These are phyloP conservation scores for Fusarium bactridioides DNA, from an alignment of 2,329 filamentous ascomycete genomes.

Conservation along the genomic window DNA sequence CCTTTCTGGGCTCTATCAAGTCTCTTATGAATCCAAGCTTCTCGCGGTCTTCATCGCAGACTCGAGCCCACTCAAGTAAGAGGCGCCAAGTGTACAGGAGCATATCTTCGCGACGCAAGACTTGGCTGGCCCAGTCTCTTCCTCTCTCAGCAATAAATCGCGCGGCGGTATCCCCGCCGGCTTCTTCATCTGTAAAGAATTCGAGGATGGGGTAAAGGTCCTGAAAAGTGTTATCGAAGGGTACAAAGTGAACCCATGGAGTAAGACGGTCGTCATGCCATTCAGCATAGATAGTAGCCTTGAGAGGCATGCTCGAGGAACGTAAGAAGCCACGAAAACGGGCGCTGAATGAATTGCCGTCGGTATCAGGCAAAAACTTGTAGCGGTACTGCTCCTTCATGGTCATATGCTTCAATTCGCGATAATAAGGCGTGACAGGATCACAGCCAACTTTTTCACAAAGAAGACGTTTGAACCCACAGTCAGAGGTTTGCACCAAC, in stretches of 20 bases:
- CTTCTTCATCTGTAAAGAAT: constrained; percentile 66
- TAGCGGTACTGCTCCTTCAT: constrained; percentile 60
- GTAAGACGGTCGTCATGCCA: constrained; percentile 77
- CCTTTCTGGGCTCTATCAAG: constrained; percentile 39
- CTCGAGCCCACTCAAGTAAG: constrained; percentile 64
- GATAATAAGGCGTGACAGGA: constrained; percentile 50
- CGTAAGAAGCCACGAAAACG: constrained; percentile 70
- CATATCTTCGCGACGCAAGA: constrained; percentile 72
- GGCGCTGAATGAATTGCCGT: constrained; percentile 72
- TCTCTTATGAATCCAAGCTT: constrained; percentile 56
- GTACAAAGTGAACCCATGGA: constrained; percentile 77
- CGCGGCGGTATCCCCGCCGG: constrained; percentile 62
- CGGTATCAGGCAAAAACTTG: constrained; percentile 75
- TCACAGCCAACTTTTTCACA: constrained; percentile 51
- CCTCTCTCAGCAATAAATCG: constrained; percentile 66
- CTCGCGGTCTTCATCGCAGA: constrained; percentile 56
- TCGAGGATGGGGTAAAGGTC: constrained; percentile 72
- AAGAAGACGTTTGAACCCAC: constrained; percentile 53
- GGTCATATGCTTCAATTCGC: constrained; percentile 43
- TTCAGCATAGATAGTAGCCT: constrained; percentile 75
- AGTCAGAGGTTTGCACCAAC: constrained; percentile 51
- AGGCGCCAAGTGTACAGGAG: constrained; percentile 70
- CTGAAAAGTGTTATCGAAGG: constrained; percentile 72
- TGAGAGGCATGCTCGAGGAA: constrained; percentile 72
- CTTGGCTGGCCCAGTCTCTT: constrained; percentile 67